Evolutionary conservation across 1,284 basidiomycete genomes (phyloP).

Genomic region (Caloboletus inedulis): DNA sequence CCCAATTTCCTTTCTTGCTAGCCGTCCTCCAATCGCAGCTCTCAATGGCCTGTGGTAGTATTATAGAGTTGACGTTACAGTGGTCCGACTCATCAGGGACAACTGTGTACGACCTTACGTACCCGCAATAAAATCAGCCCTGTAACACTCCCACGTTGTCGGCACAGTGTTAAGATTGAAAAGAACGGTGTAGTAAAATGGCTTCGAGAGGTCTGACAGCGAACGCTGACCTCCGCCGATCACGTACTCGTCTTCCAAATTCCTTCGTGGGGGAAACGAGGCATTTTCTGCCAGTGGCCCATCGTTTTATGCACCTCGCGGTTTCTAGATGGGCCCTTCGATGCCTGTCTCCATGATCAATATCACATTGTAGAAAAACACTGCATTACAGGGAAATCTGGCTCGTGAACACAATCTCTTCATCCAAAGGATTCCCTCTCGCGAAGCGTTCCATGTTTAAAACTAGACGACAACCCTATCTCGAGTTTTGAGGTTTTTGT

Average conservation of each 20-base stretch:
- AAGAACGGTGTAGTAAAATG: background rate
- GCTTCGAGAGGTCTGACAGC: no score
- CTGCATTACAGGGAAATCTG: slow-evolving; percentile 8
- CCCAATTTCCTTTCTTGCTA: no score
- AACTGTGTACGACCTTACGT: background rate
- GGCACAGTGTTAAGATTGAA: background rate
- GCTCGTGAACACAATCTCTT: slow-evolving; percentile 16
- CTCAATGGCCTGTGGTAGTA: no score
- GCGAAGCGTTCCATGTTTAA: slow-evolving; percentile 20
- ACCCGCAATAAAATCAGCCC: background rate
- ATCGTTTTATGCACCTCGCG: background rate
- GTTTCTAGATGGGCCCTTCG: background rate
- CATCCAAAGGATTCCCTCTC: background rate
- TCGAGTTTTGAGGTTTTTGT: background rate
- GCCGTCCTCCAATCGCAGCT: no score
- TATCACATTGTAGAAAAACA: no score
- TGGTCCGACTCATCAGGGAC: background rate
- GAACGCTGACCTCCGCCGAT: no score
- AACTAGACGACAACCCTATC: slow-evolving; percentile 20
- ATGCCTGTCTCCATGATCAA: background rate
- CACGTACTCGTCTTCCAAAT: background rate
- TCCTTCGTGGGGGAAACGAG: background rate
- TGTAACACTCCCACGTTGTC: slow-evolving; percentile 2
- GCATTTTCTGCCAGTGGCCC: background rate
- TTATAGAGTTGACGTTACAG: no score